Evolutionary conservation across 768 basidiomycete species (phyloP).

Genomic region (Lactifluus echinatus): DNA sequence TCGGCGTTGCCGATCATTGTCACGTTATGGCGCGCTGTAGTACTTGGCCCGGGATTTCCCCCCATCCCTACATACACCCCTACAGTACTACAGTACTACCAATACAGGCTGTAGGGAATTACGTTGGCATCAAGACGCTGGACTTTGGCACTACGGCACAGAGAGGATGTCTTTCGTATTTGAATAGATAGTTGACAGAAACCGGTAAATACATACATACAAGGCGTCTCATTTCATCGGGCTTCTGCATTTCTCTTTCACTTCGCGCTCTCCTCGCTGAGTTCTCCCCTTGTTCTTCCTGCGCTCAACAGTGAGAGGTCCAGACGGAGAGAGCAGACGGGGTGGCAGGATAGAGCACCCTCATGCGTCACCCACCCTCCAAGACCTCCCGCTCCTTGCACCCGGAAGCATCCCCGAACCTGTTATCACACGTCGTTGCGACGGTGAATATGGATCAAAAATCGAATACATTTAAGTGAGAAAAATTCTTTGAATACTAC

Average conservation of each 20-base stretch:
- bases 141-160: too few relatives aligned
- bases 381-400: not conserved
- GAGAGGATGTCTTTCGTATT: too few relatives aligned
- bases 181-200: not conserved
- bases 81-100: too few relatives aligned
- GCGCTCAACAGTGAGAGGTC: not conserved
- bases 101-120: too few relatives aligned
- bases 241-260: not conserved
- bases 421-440: not conserved
- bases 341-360: not conserved
- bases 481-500: not conserved
- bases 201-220: not conserved
- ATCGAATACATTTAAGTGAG: not conserved
- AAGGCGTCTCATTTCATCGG: not conserved
- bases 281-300: not conserved
- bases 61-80: not conserved
- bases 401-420: not conserved
- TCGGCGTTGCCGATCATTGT: too few relatives aligned
- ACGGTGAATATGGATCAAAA: not conserved
- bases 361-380: not conserved
- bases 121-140: not conserved
- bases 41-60: not conserved
- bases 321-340: not conserved
- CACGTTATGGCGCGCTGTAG: too few relatives aligned
- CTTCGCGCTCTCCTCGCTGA: constrained; percentile 4